These are phyloP conservation scores for Artemisia tridentata DNA, from an alignment of 129 eudicot species.

Conservation along the genomic window DNA sequence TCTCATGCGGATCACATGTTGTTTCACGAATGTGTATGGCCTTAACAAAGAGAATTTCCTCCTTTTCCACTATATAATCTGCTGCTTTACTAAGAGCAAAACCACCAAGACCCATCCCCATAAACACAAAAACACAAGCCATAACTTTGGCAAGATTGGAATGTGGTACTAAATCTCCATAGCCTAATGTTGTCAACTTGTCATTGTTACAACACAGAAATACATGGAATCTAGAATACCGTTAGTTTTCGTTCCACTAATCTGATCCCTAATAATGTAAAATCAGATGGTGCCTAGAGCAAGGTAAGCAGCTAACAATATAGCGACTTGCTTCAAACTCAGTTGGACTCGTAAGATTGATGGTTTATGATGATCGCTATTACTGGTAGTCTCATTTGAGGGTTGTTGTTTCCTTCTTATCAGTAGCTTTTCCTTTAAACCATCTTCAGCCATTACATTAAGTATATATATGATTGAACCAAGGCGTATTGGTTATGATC, in stretches of 20 bases:
- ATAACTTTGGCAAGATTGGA: slow-evolving; percentile 51
- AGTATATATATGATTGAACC: slow-evolving; percentile 4
- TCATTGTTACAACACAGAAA: slow-evolving; percentile 82
- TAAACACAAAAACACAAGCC: slow-evolving; percentile 66
- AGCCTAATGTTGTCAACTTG: slow-evolving; percentile 87
- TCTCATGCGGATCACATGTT: slow-evolving; percentile 32
- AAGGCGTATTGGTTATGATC: neutral
- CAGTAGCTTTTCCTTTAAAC: slow-evolving; percentile 41
- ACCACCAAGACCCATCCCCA: slow-evolving; percentile 75
- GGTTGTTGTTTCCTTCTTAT: no score
- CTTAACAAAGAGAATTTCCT: slow-evolving; percentile 51
- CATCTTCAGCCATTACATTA: slow-evolving; percentile 37
- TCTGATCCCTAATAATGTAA: slow-evolving; percentile 53
- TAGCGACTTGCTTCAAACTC: slow-evolving; percentile 14
- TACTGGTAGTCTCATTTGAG: slow-evolving; percentile 26
- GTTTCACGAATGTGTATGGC: slow-evolving; percentile 46
- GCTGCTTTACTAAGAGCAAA: slow-evolving; percentile 67
- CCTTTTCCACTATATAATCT: slow-evolving; percentile 61
- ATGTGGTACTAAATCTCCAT: slow-evolving; percentile 74
- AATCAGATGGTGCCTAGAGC: slow-evolving; percentile 52
- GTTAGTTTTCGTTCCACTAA: slow-evolving; percentile 65
- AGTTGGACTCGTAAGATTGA: slow-evolving; percentile 12
- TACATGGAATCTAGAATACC: slow-evolving; percentile 66
- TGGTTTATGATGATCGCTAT: slow-evolving; percentile 21
- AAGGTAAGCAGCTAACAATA: slow-evolving; percentile 42